These are phyloP conservation scores for Cyclostephanos tholiformis DNA, from an alignment of 108 stramenopile species.

Conservation along the genomic window DNA sequence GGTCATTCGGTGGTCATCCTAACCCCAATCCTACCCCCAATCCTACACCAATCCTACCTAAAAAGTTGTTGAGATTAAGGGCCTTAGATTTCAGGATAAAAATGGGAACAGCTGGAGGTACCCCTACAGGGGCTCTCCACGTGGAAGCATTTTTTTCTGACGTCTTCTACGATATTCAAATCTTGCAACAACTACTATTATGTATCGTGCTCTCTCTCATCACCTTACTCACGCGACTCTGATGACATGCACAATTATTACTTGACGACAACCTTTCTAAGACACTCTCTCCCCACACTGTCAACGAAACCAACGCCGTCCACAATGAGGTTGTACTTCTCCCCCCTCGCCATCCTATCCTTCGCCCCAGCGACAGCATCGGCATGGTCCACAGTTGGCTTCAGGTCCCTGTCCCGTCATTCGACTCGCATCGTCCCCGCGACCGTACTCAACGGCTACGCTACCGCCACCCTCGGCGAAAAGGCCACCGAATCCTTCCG, in stretches of 20 bases:
- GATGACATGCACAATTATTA: neutral
- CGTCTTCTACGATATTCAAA: too few species aligned
- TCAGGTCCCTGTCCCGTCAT: constrained; percentile 24
- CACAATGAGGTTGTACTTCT: constrained; percentile 68
- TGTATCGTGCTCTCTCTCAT: too few species aligned
- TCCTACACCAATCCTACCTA: too few species aligned
- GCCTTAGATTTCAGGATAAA: too few species aligned
- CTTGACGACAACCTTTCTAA: constrained; percentile 3
- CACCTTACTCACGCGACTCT: neutral
- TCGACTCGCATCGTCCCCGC: constrained; percentile 39
- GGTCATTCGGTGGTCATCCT: too few species aligned
- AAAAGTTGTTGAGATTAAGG: too few species aligned
- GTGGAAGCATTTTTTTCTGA: too few species aligned
- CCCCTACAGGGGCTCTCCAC: too few species aligned
- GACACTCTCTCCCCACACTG: neutral
- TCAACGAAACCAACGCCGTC: constrained; percentile 3
- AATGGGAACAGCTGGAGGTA: too few species aligned
- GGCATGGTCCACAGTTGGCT: constrained; percentile 58
- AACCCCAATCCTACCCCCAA: too few species aligned
- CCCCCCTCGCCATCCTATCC: constrained; percentile 60
- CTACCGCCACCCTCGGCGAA: constrained; percentile 70
- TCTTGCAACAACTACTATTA: too few species aligned
- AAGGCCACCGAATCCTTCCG: constrained; percentile 86
- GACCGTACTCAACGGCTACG: constrained; percentile 52
- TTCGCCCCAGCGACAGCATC: constrained; percentile 52